Conservation (phyloP, 345 rosid genomes). For the Firmiana major region DNA sequence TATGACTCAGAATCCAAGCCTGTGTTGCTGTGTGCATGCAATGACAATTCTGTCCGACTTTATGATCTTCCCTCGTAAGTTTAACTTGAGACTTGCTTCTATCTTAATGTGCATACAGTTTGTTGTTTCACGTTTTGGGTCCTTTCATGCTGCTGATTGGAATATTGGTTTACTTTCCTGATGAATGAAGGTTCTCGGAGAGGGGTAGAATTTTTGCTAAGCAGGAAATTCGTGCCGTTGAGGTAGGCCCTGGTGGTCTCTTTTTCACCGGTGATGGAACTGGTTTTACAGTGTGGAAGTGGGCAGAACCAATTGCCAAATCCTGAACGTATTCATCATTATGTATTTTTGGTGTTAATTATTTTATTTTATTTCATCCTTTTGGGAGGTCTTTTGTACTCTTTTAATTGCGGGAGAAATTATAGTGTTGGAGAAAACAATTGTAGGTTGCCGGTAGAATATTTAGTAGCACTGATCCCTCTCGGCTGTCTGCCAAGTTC, state of each 20-base stretch:
- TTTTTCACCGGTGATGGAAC: conserved; percentile 95
- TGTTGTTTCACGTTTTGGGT: neutral
- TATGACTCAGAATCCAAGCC: conserved; percentile 87
- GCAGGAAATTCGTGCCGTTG: conserved; percentile 77
- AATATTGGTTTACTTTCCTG: neutral
- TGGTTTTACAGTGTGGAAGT: conserved; percentile 91
- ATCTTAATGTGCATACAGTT: neutral
- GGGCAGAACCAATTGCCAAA: conserved; percentile 41
- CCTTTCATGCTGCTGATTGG: neutral
- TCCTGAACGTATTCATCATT: conserved; percentile 15
- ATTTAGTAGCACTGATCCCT: conserved; percentile 1
- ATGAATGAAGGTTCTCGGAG: conserved; percentile 60
- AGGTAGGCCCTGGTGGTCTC: conserved; percentile 72
- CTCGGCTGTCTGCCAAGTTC: neutral
- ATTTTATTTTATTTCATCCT: conserved; percentile 10
- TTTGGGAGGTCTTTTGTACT: neutral
- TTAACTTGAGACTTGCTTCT: neutral
- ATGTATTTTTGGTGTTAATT: conserved; percentile 11
- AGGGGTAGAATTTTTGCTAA: conserved; percentile 83
- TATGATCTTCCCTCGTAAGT: conserved; percentile 97
- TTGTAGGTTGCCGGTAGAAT: conserved; percentile 12
- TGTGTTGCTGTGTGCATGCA: conserved; percentile 73
- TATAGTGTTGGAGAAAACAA: conserved; percentile 19
- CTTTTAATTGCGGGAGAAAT: conserved; percentile 16
- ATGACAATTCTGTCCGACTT: conserved; percentile 59